Base-by-base conservation (phyloP, 176 grass and related monocot species). In the Oryza meridionalis region DNA sequence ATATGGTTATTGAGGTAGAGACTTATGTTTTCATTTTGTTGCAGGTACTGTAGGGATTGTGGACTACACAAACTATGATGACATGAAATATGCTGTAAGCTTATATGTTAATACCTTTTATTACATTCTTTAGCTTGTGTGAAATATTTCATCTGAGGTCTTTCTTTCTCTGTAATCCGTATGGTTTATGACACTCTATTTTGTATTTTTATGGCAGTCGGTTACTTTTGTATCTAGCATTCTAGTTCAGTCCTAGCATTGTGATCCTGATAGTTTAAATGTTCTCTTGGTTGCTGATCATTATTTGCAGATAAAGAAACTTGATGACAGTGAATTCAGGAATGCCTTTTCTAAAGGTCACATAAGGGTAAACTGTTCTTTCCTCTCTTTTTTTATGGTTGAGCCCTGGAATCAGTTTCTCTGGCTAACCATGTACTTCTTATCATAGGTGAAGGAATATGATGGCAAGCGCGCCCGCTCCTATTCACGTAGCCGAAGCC, bases 81-180 rank as follows among this genome's bases (percentile, higher is more conserved):
- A 99, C 85, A 99, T 99, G 96, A 99, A 99, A 80, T 99, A 99
- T 92, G 96, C 96, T 51, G 93, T 99, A 89, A 80, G 89, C 67
- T 31, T 33, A 47, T 59, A 65, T 83, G 29, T 62, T 75, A 24
- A 27, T 79, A 53, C 37, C 24, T 76, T 84, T 9, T 22, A 50
- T 73, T 59, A 10, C 35, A 7, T 29, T 15, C 5, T 50, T 6
- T 43, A 17, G 16, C 63, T 59, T 8, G 19, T 43, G 42, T n/a
- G 33, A 61, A 84, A 7, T 21, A 51, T 50, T 81, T 61, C 9
- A 55, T 32, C 62, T 42, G 31, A n/a, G 16, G 1, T 6, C 29
- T 81, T 67, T 75, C 55, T 44, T 42, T 6, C 42, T 51, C 7
- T 14, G 17, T 47, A 37, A 51, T 35, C 9, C 4, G 0, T 16